Evolutionary conservation across 2,329 filamentous ascomycete genomes (phyloP).

Genomic region (Boeremia lycopersici): DNA sequence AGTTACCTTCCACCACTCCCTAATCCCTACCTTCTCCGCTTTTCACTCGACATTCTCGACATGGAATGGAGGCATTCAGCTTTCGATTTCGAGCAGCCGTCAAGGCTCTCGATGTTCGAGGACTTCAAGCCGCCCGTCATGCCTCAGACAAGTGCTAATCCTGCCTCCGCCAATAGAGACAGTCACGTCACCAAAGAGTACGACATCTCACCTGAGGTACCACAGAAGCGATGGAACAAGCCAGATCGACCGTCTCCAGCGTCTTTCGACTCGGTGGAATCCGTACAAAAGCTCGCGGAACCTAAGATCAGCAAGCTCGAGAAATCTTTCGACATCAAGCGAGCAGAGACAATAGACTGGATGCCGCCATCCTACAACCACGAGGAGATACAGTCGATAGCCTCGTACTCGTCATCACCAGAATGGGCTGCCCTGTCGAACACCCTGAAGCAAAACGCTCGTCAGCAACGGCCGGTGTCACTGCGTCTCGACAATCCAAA

Average conservation of each 20-base stretch:
- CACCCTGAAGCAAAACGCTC: constrained; percentile 24
- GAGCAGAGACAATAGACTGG: constrained; percentile 19
- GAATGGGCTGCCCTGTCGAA: constrained; percentile 31
- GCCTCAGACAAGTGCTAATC: constrained; percentile 10
- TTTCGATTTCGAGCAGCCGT: constrained; percentile 16
- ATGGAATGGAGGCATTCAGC: constrained; percentile 18
- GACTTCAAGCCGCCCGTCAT: constrained; percentile 5
- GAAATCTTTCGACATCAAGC: constrained; percentile 24
- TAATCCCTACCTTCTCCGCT: constrained; percentile 18
- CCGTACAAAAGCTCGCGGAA: constrained; percentile 17
- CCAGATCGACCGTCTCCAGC: constrained; percentile 22
- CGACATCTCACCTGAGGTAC: constrained; percentile 17
- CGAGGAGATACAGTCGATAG: constrained; percentile 16
- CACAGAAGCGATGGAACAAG: constrained; percentile 26
- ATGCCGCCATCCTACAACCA: constrained; percentile 30
- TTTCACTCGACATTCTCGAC: constrained; percentile 13
- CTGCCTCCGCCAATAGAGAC: constrained; percentile 11
- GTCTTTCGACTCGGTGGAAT: constrained; percentile 25
- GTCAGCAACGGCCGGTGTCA: constrained; percentile 22
- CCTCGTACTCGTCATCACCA: constrained; percentile 25
- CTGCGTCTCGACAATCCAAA: constrained; percentile 21
- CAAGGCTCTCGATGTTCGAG: constrained; percentile 12
- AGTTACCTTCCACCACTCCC: constrained; percentile 8
- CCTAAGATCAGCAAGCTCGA: constrained; percentile 20
- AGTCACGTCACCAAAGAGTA: constrained; percentile 15